These are phyloP conservation scores for Eimeria tenella DNA, from an alignment of 169 alveolate genomes.

Conservation along the genomic window DNA sequence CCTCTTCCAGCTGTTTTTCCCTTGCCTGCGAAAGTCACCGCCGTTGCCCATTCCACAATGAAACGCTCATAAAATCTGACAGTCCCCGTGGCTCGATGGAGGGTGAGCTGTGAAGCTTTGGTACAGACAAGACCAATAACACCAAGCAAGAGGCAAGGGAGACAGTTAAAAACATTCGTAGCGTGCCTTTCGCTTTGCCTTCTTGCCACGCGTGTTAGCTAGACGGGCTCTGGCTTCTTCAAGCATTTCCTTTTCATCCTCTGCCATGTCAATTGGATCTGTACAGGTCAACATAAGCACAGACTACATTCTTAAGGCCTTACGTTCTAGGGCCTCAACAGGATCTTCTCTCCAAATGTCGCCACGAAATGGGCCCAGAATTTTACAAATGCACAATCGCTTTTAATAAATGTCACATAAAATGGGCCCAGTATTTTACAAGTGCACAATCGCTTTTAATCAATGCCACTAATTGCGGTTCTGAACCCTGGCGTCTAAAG, in stretches of 20 bases:
- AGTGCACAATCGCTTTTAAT: too few relatives aligned
- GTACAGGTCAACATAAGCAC: conserved; percentile 19
- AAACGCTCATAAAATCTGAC: too few relatives aligned
- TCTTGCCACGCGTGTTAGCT: conserved; percentile 99
- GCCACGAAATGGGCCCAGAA: too few relatives aligned
- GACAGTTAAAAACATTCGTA: neutral
- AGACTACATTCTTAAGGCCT: neutral
- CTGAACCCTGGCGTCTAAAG: neutral
- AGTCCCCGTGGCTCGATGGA: too few relatives aligned
- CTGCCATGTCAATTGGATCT: conserved; percentile 94
- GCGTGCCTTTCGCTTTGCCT: conserved; percentile 98
- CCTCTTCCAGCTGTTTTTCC: conserved; percentile 96
- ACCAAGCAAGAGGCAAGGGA: too few relatives aligned
- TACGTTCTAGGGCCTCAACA: neutral
- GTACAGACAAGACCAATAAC: too few relatives aligned
- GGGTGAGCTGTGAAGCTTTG: too few relatives aligned
- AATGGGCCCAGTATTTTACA: too few relatives aligned
- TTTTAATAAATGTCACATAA: too few relatives aligned
- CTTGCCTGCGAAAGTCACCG: conserved; percentile 85
- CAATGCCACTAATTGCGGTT: neutral
- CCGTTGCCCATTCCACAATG: too few relatives aligned
- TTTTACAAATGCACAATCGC: too few relatives aligned
- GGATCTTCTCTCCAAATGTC: too few relatives aligned
- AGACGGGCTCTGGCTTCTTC: conserved; percentile 98
- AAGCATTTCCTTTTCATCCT: conserved; percentile 99